Base-by-base conservation (phyloP, 2,329 filamentous ascomycete species). In the Penicillium sp. region DNA sequence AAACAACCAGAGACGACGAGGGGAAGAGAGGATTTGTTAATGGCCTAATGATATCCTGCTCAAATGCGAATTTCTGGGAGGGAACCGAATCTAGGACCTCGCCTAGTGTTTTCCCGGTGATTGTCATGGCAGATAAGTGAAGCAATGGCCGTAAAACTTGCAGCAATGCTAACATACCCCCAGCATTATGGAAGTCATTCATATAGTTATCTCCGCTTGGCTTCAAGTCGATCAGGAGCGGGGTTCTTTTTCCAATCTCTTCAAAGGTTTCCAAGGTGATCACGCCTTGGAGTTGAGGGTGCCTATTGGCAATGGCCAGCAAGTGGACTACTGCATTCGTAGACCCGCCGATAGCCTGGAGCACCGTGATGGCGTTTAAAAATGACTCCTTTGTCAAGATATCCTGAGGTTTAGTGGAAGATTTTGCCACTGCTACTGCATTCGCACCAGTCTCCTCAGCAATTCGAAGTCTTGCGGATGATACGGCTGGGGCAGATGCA, bases 291-390 rank as follows among this genome's bases (percentile, higher is more conserved):
- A 81, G 52, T 1, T 68, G 59, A 0, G 80, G 80, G 52, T 82
- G 80, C 3, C 80, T 69, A 46, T 81, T 81, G 13, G 78, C 78
- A 24, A 83, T 75, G n/a, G 80, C 80, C 42, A 78, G 73, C 9
- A 83, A 56, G 62, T 83, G 80, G 12, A 83, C 80, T 0, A 80
- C 76, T 0, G 80, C 80, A 58, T 83, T 83, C 4, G 80, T 82
- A 33, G 77, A 80, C 7, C 80, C 80, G n/a, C 80, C 80, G 43
- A 83, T 80, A 7, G 80, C 80, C 18, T 79, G 80, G 32, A 81
- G 78, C 8, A 76, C 75, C 0, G 75, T 78, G 40, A 82, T 78
- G 8, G 80, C 80, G 55, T 83, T 83, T 40, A 76, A 61, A 52
- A 79, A 80, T 1, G 78, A 80, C 50, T 78, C 76, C 34, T 72